Conservation (phyloP, 495 filamentous ascomycete species). For the Neurospora sp. region DNA sequence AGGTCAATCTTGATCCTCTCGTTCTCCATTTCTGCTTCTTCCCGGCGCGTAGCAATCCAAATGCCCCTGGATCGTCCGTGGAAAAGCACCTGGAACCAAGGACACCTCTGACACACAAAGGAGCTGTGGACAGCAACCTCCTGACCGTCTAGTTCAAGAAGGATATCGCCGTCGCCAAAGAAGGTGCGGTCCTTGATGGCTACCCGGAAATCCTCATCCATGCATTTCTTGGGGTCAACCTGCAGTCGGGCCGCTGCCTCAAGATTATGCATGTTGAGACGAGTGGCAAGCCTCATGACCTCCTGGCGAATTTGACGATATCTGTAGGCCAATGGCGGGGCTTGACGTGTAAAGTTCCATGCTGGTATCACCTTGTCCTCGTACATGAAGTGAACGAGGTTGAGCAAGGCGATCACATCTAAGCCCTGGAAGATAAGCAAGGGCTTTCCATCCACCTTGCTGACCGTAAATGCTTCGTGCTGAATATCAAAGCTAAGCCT, state of each 20-base stretch:
- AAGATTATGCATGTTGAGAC: slow-evolving; percentile 54
- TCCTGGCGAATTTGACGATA: slow-evolving; percentile 73
- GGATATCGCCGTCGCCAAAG: slow-evolving; percentile 63
- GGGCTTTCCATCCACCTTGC: slow-evolving; percentile 36
- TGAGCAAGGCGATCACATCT: slow-evolving; percentile 67
- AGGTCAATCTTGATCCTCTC: slow-evolving; percentile 63
- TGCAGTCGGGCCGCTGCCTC: slow-evolving; percentile 70
- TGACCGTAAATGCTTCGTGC: slow-evolving; percentile 51
- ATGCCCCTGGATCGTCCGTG: slow-evolving; percentile 70
- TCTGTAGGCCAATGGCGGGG: slow-evolving; percentile 49
- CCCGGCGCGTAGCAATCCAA: slow-evolving; percentile 68
- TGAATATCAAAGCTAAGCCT: slow-evolving; percentile 25
- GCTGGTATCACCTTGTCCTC: slow-evolving; percentile 70
- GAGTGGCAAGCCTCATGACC: slow-evolving; percentile 66
- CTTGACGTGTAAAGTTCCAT: slow-evolving; percentile 65
- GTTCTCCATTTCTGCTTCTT: slow-evolving; percentile 21
- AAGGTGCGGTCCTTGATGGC: slow-evolving; percentile 59
- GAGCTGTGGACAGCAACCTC: slow-evolving; percentile 63
- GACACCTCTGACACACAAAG: slow-evolving; percentile 73
- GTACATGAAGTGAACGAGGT: slow-evolving; percentile 72
- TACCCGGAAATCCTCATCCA: slow-evolving; percentile 56
- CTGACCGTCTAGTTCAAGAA: slow-evolving; percentile 61
- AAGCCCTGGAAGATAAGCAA: slow-evolving; percentile 53
- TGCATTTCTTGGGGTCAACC: slow-evolving; percentile 47
- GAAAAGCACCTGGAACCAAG: slow-evolving; percentile 87